Evolutionary conservation across 2,329 filamentous ascomycete species (phyloP).

Genomic region (Fusarium euwallaceae): DNA sequence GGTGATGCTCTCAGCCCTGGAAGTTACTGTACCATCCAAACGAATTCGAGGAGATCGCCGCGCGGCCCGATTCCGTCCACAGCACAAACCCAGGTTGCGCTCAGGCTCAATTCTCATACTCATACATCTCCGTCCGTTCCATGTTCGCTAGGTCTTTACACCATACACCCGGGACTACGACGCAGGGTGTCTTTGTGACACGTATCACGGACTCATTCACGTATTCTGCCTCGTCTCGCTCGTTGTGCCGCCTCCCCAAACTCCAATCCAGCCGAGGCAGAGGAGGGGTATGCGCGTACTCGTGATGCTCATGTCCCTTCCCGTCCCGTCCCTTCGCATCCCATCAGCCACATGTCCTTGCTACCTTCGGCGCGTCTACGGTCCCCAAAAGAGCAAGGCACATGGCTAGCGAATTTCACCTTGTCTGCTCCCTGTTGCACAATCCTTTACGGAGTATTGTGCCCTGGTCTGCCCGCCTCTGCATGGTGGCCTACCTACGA

Average conservation of each 20-base stretch:
- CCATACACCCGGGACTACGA: neutral
- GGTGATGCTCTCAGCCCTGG: neutral
- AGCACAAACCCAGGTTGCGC: neutral
- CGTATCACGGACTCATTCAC: conserved; percentile 1
- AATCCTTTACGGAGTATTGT: neutral
- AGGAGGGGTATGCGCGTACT: neutral
- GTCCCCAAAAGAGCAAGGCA: neutral
- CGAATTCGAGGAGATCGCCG: conserved; percentile 10
- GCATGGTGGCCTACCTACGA: conserved; percentile 11
- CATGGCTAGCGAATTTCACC: neutral
- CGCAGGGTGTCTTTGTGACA: neutral
- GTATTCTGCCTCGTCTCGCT: neutral
- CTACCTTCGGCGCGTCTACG: neutral
- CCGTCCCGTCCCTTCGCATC: neutral
- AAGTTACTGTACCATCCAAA: neutral
- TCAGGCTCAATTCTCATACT: neutral
- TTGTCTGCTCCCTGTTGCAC: neutral
- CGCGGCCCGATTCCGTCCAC: conserved; percentile 20
- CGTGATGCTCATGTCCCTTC: conserved; percentile 8
- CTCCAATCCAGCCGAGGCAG: conserved; percentile 17
- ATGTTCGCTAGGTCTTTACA: neutral
- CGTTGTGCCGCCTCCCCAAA: neutral
- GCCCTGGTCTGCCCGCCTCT: conserved; percentile 5
- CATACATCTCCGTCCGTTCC: neutral
- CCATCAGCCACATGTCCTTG: conserved; percentile 5